Base-by-base conservation (phyloP, 495 filamentous ascomycete genomes). In the Aspergillus avenaceus region DNA sequence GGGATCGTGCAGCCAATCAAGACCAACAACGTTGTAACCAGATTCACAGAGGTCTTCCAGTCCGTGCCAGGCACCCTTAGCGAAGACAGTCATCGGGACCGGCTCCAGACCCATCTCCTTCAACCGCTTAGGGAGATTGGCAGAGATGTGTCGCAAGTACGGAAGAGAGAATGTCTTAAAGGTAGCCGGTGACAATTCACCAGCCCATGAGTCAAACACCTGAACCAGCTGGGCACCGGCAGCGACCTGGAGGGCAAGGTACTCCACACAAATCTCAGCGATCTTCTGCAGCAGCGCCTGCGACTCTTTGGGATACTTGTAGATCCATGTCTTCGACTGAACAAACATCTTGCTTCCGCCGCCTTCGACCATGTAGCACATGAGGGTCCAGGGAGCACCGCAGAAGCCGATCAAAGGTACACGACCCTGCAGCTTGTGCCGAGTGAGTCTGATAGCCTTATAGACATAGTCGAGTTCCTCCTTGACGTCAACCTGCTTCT, bases 131-230 rank as follows among this genome's bases (percentile, higher is more conserved):
- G 92, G 92, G 12, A 97, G 75, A 40, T 89, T 72, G 49, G 83
- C 68, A 12, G 90, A 84, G 47, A 98, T 97, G 56, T 91, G 82
- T 13, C 79, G 78, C 46, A 98, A 77, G 60, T 95, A 96, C 2
- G 92, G 93, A 40, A 91, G 77, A 7, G 90, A 84, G 65, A 96
- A 93, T 31, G 79, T 73, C 61, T 82, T 84, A 76, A 97, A 97
- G 0, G 85, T 81, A 3, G 78, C 68, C 1, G 93, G 91, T 3
- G 88, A 90, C 25, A 98, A 78, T 71, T 97, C 93, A 2, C 88
- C 91, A 4, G 95, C 93, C 91, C 92, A 98, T 4, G 92, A 97
- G 65, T 98, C 93, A 63, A 98, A 98, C n/a, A 98, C 90, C 69
- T 97, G 95, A 21, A 98, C 71, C 59, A 97, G 76, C 81, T 95